Conservation (phyloP, 2,329 filamentous ascomycete species). For the Colletotrichum phormii region DNA sequence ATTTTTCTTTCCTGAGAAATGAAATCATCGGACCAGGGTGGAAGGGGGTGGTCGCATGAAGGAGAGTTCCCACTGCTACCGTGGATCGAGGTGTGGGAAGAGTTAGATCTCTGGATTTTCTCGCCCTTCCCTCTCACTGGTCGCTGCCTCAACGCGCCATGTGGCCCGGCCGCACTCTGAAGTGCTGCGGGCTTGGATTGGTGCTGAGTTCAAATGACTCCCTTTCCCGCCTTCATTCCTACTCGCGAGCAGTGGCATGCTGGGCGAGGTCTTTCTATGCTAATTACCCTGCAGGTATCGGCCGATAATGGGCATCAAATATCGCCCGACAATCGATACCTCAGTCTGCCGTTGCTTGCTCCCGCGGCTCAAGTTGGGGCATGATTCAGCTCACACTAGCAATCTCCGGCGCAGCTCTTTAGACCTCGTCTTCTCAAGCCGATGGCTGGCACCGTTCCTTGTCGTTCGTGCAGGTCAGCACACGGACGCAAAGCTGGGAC, state of each 20-base stretch:
- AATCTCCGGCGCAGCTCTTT: conserved; percentile 18
- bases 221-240: background rate
- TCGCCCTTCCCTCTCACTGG: conserved; percentile 21
- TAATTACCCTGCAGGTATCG: background rate
- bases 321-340: background rate
- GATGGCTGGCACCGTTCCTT: background rate
- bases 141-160: background rate
- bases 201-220: background rate
- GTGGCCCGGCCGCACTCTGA: conserved; percentile 10
- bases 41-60: conserved; percentile 21
- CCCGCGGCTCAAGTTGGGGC: background rate
- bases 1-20: background rate
- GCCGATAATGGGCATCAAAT: background rate
- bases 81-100: conserved; percentile 34
- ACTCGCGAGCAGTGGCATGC: background rate
- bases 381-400: background rate
- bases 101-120: conserved; percentile 29
- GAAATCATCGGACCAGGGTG: conserved; percentile 30
- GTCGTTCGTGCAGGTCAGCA: background rate
- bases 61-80: conserved; percentile 29
- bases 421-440: background rate
- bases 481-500: background rate
- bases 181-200: background rate
- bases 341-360: background rate
- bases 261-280: background rate